phyloP scores from a whole-genome alignment of 352 stramenopile species.

The Pythium dissotocum region DNA sequence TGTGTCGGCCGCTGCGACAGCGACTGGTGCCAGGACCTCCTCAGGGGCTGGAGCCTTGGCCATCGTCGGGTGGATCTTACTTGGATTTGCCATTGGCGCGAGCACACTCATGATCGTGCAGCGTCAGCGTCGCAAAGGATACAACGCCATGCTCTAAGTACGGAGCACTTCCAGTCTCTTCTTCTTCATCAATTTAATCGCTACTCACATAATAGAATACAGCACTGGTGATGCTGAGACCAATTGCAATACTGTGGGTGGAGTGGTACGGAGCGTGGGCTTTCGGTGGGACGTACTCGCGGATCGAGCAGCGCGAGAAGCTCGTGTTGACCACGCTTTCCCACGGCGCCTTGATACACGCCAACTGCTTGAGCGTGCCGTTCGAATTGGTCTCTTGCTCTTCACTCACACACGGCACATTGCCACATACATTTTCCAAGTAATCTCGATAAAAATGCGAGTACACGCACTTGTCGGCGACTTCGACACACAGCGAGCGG shows the following conservation, averaged over 20 bases:
- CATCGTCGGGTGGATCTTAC: constrained; percentile 35
- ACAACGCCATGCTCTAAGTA: constrained; percentile 29
- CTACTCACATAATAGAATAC: background rate
- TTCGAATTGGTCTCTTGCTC: constrained; percentile 39
- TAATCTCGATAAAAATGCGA: constrained; percentile 68
- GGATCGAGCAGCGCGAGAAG: constrained; percentile 62
- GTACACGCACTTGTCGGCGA: constrained; percentile 78
- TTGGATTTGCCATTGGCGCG: constrained; percentile 41
- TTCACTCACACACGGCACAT: constrained; percentile 58
- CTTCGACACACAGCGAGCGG: constrained; percentile 70
- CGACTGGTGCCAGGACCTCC: background rate
- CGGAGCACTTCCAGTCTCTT: background rate
- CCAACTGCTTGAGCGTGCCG: constrained; percentile 34
- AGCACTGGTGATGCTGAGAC: background rate
- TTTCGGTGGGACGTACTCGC: constrained; percentile 44
- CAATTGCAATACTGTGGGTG: background rate
- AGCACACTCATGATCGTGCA: constrained; percentile 38
- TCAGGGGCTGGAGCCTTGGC: constrained; percentile 3
- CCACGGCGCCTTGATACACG: constrained; percentile 53
- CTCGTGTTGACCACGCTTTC: constrained; percentile 45
- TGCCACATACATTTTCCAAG: constrained; percentile 66
- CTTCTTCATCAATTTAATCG: background rate
- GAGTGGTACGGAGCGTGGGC: background rate
- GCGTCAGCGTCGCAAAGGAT: constrained; percentile 37
- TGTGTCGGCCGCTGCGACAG: background rate